Conservation (phyloP, 2,329 filamentous ascomycete genomes). For the Penicillium griseofulvum region DNA sequence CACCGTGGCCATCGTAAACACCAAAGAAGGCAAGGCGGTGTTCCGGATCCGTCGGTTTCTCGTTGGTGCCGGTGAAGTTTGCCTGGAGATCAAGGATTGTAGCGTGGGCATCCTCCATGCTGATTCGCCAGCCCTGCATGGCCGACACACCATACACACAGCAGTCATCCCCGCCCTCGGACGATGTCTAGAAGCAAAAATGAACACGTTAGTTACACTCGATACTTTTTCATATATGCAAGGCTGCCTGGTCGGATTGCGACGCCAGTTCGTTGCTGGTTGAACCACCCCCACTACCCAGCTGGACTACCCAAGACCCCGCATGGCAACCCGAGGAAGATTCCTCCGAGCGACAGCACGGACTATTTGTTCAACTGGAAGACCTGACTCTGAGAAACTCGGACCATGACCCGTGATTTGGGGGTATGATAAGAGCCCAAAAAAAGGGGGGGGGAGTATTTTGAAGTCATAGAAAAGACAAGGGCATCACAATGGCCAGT, state of each 20-base stretch:
- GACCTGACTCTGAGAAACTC: background rate
- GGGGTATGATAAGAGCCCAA: background rate
- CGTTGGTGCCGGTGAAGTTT: constrained; percentile 48
- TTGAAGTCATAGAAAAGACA: background rate
- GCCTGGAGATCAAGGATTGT: constrained; percentile 82
- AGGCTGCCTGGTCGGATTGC: background rate
- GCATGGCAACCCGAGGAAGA: constrained; percentile 8
- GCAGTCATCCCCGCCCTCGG: constrained; percentile 86
- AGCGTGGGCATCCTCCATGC: constrained; percentile 97
- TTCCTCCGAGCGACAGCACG: background rate
- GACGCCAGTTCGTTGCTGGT: background rate
- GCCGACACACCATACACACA: constrained; percentile 91
- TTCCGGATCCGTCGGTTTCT: constrained; percentile 62
- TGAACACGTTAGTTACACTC: constrained; percentile 2
- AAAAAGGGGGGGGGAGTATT: background rate
- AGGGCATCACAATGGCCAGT: constrained; percentile 16
- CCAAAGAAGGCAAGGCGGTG: constrained; percentile 91
- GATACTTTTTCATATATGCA: background rate
- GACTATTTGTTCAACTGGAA: background rate
- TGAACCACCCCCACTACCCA: constrained; percentile 5
- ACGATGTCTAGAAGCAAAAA: constrained; percentile 65
- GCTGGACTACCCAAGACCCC: constrained; percentile 5
- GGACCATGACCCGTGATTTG: background rate
- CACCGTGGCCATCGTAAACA: constrained; percentile 96
- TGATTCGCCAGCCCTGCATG: constrained; percentile 99